Evolutionary conservation across 2,329 filamentous ascomycete genomes (phyloP), one percentile per base, ranked within the genome.

Genomic region (Aulographum hederae): DNA sequence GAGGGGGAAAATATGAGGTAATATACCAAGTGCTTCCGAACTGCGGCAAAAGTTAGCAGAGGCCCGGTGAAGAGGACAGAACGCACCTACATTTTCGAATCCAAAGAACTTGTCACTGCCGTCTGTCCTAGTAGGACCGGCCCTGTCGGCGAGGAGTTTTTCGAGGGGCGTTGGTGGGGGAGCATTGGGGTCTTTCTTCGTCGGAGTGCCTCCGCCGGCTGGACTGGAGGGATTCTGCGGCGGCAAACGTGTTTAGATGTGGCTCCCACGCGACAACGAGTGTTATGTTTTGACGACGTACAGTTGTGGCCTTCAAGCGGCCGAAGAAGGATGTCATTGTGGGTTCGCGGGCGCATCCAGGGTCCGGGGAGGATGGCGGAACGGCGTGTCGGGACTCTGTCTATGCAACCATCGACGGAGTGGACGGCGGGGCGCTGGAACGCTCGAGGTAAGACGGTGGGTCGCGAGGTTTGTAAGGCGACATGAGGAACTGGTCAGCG

Each of bases 41-140:
- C 84, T 94, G 39, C 29, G 33, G 17, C 13, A 10, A 10, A 35
- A 32, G 36, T 19, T 26, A 35, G 16, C 10, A 10, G 14, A 13
- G 23, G 4, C 13, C 34, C 3, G n/a, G 14, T 14, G 10, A 36
- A 28, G 23, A 32, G 33, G 38, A 8, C 11, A 13, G 6, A 16
- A 34, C 38, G 40, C 32, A 63, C 80, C 58, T 65, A 95, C 86
- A 59, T 98, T 98, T 58, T 98, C 89, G 52, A 95, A 77, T 12
- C 89, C 89, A 58, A 91, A 95, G 61, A 93, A 98, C 60, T 93
- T 92, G 60, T 95, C 89, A 51, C 80, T 93, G 33, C 89, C 89
- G 56, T 95, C 85, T 42, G 68, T 63, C 46, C 82, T 73, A 42
- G 91, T 59, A 2, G 85, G 73, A 3, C 84, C 85, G 36, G 80